phyloP scores from a whole-genome alignment of 2,329 filamentous ascomycete species.

The Fonsecaea monophora region DNA sequence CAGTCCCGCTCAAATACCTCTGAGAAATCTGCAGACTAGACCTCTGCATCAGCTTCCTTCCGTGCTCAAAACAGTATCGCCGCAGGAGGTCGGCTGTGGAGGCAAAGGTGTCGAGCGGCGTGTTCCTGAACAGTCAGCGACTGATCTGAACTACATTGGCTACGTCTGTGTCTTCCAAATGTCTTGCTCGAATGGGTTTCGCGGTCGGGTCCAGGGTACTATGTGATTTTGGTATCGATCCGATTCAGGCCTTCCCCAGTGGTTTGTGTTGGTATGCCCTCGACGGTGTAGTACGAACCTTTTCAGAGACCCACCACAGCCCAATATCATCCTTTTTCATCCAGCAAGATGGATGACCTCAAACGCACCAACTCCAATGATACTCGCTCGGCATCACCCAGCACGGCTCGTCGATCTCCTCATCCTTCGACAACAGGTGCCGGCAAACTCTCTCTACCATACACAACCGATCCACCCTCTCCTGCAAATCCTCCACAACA shows the following conservation, averaged over 20 bases:
- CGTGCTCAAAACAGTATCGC: background rate
- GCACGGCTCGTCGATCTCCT: conserved; percentile 18
- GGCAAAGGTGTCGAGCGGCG: background rate
- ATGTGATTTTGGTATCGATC: background rate
- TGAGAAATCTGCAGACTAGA: background rate
- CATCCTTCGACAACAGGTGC: conserved; percentile 13
- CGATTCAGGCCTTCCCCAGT: background rate
- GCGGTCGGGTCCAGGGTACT: background rate
- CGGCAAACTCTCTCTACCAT: conserved; percentile 69
- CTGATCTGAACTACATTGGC: background rate
- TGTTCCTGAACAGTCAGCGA: background rate
- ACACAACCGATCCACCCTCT: conserved; percentile 84
- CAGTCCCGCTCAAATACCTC: background rate
- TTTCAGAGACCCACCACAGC: background rate
- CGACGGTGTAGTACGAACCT: background rate
- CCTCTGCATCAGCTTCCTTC: background rate
- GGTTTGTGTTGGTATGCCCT: background rate
- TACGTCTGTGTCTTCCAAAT: conserved; percentile 1
- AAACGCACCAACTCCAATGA: conserved; percentile 17
- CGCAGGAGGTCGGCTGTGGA: background rate
- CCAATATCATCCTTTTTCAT: background rate
- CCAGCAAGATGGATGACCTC: conserved; percentile 23
- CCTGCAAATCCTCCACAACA: conserved; percentile 72
- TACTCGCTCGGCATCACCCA: conserved; percentile 6
- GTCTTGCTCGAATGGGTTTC: background rate